Conservation (phyloP, 2,329 filamentous ascomycete species). For the Eutypa lata region DNA sequence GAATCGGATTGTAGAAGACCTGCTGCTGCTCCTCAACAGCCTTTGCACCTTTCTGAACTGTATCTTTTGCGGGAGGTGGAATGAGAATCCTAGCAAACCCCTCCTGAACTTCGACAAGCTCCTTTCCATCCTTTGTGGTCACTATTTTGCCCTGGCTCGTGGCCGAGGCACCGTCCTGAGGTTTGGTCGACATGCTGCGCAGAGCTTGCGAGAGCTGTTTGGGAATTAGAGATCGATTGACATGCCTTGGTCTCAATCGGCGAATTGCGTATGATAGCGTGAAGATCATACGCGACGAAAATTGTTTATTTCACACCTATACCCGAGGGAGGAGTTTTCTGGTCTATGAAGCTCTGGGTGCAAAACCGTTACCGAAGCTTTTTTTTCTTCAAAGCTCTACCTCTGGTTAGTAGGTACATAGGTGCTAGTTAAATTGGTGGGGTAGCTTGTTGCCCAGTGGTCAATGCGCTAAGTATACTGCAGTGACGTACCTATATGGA, state of each 20-base stretch:
- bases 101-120: conserved; percentile 51
- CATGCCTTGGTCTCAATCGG: conserved; percentile 12
- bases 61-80: conserved; percentile 36
- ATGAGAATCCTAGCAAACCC: conserved; percentile 57
- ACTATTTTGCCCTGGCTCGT: conserved; percentile 29
- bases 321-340: too few species aligned
- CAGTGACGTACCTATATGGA: too few species aligned
- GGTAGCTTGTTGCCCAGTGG: too few species aligned
- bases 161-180: conserved; percentile 16
- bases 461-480: too few species aligned
- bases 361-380: too few species aligned
- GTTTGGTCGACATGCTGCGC: conserved; percentile 24
- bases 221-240: conserved; percentile 10
- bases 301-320: too few species aligned
- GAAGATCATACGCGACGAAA: conserved; percentile 6
- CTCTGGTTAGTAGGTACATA: too few species aligned
- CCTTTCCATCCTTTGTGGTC: conserved; percentile 41
- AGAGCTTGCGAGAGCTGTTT: conserved; percentile 11
- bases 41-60: conserved; percentile 25
- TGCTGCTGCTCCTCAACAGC: conserved; percentile 64
- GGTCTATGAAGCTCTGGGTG: too few species aligned
- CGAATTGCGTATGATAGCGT: background rate
- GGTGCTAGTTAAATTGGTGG: too few species aligned
- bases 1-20: conserved; percentile 98
- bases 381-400: too few species aligned